Base-by-base conservation (phyloP, 352 stramenopile genomes). In the Phytophthora hibernalis region DNA sequence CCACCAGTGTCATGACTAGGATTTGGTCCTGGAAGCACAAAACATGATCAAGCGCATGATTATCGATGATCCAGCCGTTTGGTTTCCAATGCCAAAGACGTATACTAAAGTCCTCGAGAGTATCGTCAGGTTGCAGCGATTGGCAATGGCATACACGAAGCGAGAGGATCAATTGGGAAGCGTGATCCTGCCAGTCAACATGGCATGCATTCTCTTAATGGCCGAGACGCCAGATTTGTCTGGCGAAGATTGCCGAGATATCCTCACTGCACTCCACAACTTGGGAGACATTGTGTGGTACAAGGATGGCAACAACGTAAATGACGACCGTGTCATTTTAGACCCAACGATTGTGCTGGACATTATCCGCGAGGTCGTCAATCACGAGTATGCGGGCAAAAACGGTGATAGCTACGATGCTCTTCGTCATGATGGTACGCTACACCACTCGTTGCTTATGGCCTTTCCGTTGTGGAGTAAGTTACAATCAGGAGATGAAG, bases 221-320 rank as follows among this genome's bases (percentile, higher is more conserved):
- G 24, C 24, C 24, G 24, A 5, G 24, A 6, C 5, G 24, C 24
- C 16, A 1, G 24, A 5, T 28, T 5, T 28, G 2, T 6, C 24
- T 28, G 24, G 24, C 24, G 3, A 5, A 5, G 24, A 6, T 28
- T 71, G 63, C 35, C 13, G 16, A 5, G 40, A 38, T 1, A 67
- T 74, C 35, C 35, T 74, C 15, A 40, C 20, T 1, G 20, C 28
- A 2, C 20, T 74, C 12, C 53, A 74, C 24, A 18, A 54, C 11
- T 15, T 74, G 2, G 61, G 66, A 0, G 54, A 74, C 21, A n/a
- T 74, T 4, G 21, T 67, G 20, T 74, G 61, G 66, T 74, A 65
- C 11, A 45, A 74, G 24, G 3, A 28, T 5, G 24, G 24, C 24
- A 28, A 28, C 24, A 28, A 28, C 24, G 24, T 6, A 5, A 28